A percentile compares a stretch with the other conserved stretches of the same genome.
Evolutionary conservation across 768 basidiomycete genomes (phyloP).

Genomic region (Psilocybe subaeruginosa): DNA sequence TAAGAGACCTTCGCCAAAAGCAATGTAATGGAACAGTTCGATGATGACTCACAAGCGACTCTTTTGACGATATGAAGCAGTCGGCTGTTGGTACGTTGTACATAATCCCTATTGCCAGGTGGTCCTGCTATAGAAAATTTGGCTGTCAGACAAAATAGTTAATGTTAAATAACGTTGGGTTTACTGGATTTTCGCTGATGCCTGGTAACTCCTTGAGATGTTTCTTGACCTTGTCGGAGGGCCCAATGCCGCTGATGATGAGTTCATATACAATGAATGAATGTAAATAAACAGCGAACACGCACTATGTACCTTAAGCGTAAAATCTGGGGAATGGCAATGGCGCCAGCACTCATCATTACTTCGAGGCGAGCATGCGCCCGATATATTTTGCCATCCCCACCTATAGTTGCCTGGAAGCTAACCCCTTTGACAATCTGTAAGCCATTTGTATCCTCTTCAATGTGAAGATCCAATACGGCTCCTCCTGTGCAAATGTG

Average conservation of each 20-base stretch:
- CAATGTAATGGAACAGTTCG: too few relatives aligned
- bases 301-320: neutral
- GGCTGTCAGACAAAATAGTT: too few relatives aligned
- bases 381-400: neutral
- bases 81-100: too few relatives aligned
- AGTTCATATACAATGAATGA: neutral
- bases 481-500: neutral
- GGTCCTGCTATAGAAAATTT: too few relatives aligned
- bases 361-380: neutral
- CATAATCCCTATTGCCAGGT: too few relatives aligned
- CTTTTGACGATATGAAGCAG: too few relatives aligned
- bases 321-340: neutral
- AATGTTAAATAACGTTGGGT: neutral
- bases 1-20: too few relatives aligned
- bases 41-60: too few relatives aligned
- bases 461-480: neutral
- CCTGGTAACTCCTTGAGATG: neutral
- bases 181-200: neutral
- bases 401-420: neutral
- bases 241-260: too few relatives aligned
- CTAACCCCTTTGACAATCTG: neutral
- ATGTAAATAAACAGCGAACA: neutral
- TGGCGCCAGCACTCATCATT: constrained; percentile 1
- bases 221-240: neutral
- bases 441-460: neutral